Evolutionary conservation across 352 stramenopile species (phyloP).

Genomic region (Pythium sp.): DNA sequence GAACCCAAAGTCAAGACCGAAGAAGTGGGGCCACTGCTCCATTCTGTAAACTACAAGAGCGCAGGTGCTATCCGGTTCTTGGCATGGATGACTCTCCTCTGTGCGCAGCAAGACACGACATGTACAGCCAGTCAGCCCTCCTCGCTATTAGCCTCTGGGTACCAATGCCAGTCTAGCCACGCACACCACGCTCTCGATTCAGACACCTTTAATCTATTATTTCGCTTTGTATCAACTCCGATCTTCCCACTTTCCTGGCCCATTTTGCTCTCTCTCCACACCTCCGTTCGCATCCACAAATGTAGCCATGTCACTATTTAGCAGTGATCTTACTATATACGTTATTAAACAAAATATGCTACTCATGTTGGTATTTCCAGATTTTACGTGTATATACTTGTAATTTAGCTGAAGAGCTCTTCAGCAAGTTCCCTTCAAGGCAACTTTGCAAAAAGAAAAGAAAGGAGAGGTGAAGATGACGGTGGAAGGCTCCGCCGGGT

Average conservation of each 20-base stretch:
- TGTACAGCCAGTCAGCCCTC: neutral
- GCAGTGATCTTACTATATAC: neutral
- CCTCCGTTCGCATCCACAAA: neutral
- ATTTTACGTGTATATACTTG: neutral
- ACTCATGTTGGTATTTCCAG: neutral
- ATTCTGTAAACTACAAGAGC: constrained; percentile 50
- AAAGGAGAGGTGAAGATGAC: constrained; percentile 21
- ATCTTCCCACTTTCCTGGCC: neutral
- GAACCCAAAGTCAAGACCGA: constrained; percentile 50
- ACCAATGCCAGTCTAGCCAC: neutral
- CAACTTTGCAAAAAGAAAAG: neutral
- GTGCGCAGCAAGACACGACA: neutral
- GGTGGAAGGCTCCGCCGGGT: constrained; percentile 30
- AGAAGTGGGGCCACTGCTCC: constrained; percentile 44
- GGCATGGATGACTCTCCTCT: neutral
- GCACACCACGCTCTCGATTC: neutral
- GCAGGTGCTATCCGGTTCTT: neutral
- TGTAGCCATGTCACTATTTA: constrained; percentile 3
- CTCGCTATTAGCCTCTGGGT: neutral
- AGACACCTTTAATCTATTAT: constrained; percentile 10
- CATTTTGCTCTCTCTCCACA: neutral
- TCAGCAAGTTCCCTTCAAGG: neutral
- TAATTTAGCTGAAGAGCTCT: constrained; percentile 1
- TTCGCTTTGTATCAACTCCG: neutral
- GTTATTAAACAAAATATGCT: neutral